Evolutionary conservation across 2,329 filamentous ascomycete genomes (phyloP).

Genomic region (Bipolaris zeicola): DNA sequence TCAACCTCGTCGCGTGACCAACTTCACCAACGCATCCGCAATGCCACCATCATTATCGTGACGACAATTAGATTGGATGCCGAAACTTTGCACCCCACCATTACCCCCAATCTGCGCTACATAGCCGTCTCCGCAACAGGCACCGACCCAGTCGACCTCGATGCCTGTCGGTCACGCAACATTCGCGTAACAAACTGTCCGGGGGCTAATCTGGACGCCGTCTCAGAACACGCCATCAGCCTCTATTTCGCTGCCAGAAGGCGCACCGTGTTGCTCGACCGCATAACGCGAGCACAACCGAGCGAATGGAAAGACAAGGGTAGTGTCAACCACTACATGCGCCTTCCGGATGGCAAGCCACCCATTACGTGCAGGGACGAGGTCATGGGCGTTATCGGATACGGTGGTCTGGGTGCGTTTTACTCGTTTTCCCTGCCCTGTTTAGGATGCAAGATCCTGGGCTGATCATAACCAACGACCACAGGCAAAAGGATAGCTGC

Average conservation of each 20-base stretch:
- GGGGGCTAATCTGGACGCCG: slow-evolving; percentile 55
- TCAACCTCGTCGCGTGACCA: slow-evolving; percentile 32
- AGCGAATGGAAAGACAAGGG: slow-evolving; percentile 51
- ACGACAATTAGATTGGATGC: slow-evolving; percentile 51
- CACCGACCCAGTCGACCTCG: slow-evolving; percentile 55
- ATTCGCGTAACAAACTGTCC: slow-evolving; percentile 56
- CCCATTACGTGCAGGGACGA: slow-evolving; percentile 57
- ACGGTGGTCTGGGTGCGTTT: slow-evolving; percentile 53
- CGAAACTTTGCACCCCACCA: slow-evolving; percentile 44
- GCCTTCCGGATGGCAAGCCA: slow-evolving; percentile 45
- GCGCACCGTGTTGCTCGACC: slow-evolving; percentile 45
- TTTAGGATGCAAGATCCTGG: slow-evolving; percentile 12
- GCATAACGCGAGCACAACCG: slow-evolving; percentile 31
- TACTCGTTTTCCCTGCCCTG: slow-evolving; percentile 4
- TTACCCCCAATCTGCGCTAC: slow-evolving; percentile 52
- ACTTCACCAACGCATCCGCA: slow-evolving; percentile 50
- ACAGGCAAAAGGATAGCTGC: slow-evolving; percentile 52
- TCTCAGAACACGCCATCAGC: slow-evolving; percentile 58
- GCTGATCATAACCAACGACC: slow-evolving; percentile 12
- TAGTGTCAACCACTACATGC: slow-evolving; percentile 41
- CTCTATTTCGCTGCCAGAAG: slow-evolving; percentile 56
- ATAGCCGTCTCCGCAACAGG: slow-evolving; percentile 56
- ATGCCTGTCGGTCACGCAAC: slow-evolving; percentile 50
- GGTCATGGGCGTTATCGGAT: slow-evolving; percentile 57
- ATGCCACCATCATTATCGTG: slow-evolving; percentile 55